These are phyloP conservation scores for Yamadazyma trypodendri DNA, from an alignment of 1,139 yeast species.

Conservation along the genomic window DNA sequence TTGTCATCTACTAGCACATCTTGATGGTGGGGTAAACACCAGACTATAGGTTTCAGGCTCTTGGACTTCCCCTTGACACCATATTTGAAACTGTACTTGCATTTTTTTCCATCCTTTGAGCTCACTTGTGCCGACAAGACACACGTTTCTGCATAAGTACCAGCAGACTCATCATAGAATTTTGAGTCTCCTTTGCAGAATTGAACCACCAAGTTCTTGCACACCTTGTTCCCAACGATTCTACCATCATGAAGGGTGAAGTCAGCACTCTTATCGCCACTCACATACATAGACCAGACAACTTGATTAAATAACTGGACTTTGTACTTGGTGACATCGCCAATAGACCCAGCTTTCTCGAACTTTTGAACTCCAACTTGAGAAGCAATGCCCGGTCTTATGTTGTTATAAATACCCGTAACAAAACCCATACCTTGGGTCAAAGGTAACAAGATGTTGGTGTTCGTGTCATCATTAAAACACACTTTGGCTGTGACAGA, in stretches of 20 bases:
- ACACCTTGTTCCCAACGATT: slow-evolving; percentile 44
- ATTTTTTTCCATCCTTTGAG: slow-evolving; percentile 21
- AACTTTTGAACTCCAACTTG: slow-evolving; percentile 64
- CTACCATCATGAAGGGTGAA: slow-evolving; percentile 51
- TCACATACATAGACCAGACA: slow-evolving; percentile 39
- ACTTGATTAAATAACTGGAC: slow-evolving; percentile 42
- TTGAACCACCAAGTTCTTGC: slow-evolving; percentile 39
- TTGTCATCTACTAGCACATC: slow-evolving; percentile 32
- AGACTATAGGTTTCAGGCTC: slow-evolving; percentile 35
- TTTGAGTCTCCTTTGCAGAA: slow-evolving; percentile 43
- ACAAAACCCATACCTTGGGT: slow-evolving; percentile 69
- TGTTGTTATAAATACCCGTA: slow-evolving; percentile 57
- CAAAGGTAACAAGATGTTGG: slow-evolving; percentile 31
- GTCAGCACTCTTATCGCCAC: slow-evolving; percentile 28
- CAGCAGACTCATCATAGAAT: slow-evolving; percentile 55
- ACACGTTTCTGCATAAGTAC: slow-evolving; percentile 27
- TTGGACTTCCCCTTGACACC: slow-evolving; percentile 28
- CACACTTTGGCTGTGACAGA: slow-evolving; percentile 28
- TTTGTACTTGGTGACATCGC: slow-evolving; percentile 24
- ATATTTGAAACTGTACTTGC: slow-evolving; percentile 32
- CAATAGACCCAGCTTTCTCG: slow-evolving; percentile 17
- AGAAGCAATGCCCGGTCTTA: slow-evolving; percentile 56
- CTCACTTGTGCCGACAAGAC: slow-evolving; percentile 24
- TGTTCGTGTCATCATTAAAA: slow-evolving; percentile 5
- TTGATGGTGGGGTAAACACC: slow-evolving; percentile 71